phyloP scores from a whole-genome alignment of 1,284 basidiomycete species.

The Cutaneotrichosporon cyanovorans region DNA sequence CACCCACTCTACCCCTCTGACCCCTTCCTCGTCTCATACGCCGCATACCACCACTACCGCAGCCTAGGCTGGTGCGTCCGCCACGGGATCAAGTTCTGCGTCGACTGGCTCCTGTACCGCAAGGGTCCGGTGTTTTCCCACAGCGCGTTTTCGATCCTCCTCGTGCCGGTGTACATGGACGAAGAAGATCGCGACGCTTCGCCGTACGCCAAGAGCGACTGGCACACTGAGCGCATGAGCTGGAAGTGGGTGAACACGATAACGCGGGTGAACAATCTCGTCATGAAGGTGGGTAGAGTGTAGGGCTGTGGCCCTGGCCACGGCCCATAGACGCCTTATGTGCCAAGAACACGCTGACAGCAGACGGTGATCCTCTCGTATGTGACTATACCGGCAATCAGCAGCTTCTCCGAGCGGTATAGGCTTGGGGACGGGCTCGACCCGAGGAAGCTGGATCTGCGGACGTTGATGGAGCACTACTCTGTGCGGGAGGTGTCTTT shows the following conservation, averaged over 20 bases:
- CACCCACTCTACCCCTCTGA: constrained; percentile 58
- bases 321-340: too few relatives aligned
- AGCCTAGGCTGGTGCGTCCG: constrained; percentile 98
- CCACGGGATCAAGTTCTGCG: constrained; percentile 93
- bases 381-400: constrained; percentile 73
- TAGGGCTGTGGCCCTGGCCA: too few relatives aligned
- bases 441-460: constrained; percentile 51
- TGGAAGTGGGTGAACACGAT: constrained; percentile 98
- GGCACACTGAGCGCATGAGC: constrained; percentile 62
- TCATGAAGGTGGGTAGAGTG: constrained; percentile 80
- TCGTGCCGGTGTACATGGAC: constrained; percentile 84
- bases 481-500: constrained; percentile 78
- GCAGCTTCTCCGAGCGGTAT: constrained; percentile 49
- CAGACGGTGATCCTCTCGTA: constrained; percentile 55
- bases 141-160: constrained; percentile 74
- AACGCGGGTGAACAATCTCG: constrained; percentile 93
- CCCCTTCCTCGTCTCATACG: constrained; percentile 85
- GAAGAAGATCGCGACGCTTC: constrained; percentile 59
- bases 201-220: constrained; percentile 48
- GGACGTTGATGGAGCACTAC: constrained; percentile 59
- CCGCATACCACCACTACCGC: constrained; percentile 88
- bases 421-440: constrained; percentile 49
- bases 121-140: constrained; percentile 91
- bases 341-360: constrained; percentile 52
- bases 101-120: constrained; percentile 90